Conservation (phyloP, 176 grass and related monocot genomes). For the Oryza glumipatula region DNA sequence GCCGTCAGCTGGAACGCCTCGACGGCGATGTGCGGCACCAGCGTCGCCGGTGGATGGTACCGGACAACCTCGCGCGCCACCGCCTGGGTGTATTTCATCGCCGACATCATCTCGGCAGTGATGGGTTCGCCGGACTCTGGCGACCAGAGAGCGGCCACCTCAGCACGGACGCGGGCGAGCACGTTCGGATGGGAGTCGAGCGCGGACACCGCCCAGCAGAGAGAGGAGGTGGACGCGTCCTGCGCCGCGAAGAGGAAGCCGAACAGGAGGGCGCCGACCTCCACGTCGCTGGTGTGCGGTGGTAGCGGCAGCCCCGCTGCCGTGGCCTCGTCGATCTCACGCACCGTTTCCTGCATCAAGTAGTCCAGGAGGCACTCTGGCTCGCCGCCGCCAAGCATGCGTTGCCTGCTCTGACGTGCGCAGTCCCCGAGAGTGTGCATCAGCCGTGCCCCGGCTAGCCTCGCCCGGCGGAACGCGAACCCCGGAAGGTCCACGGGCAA, state of each 20-base stretch:
- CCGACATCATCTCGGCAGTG: conserved; percentile 52
- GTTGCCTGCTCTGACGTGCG: conserved; percentile 60
- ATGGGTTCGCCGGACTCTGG: conserved; percentile 67
- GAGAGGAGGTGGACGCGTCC: conserved; percentile 90
- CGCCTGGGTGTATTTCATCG: conserved; percentile 82
- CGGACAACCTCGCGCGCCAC: conserved; percentile 88
- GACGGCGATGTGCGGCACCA: conserved; percentile 82
- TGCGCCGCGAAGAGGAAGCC: conserved; percentile 95
- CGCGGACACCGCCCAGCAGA: conserved; percentile 69
- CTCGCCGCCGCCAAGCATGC: conserved; percentile 62
- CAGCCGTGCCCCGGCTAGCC: conserved; percentile 67
- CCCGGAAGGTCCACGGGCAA: conserved; percentile 82
- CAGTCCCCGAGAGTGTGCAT: conserved; percentile 55
- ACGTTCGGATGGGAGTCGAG: conserved; percentile 86
- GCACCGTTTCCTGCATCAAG: conserved; percentile 77
- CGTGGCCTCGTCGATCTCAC: conserved; percentile 56
- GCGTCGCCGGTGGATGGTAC: conserved; percentile 67
- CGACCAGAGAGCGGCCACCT: conserved; percentile 59
- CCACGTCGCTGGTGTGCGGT: conserved; percentile 51
- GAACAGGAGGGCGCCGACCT: conserved; percentile 71
- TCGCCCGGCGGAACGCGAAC: conserved; percentile 76
- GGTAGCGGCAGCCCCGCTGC: conserved; percentile 30
- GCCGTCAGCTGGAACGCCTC: conserved; percentile 86
- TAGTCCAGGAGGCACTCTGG: conserved; percentile 81
- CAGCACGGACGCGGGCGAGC: conserved; percentile 66